phyloP scores from a whole-genome alignment of 2,329 filamentous ascomycete genomes.

The Calcarisporium arbuscula region DNA sequence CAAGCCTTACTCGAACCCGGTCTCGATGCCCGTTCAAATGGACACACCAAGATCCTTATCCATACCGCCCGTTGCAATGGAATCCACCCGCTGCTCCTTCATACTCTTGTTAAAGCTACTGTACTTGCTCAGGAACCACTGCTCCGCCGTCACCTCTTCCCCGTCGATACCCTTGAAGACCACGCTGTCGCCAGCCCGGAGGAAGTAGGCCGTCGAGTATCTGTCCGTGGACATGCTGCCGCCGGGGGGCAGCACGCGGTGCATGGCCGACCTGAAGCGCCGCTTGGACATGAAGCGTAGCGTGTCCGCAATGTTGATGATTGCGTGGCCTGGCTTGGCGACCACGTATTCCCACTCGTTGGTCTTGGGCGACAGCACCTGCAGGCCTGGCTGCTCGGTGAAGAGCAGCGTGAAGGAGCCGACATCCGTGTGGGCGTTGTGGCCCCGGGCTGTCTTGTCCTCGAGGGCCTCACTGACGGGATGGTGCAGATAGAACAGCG shows the following conservation, averaged over 20 bases:
- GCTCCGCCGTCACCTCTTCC: conserved; percentile 5
- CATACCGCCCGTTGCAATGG: background rate
- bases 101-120: conserved; percentile 3
- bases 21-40: too few relatives aligned
- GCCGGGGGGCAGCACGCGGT: conserved; percentile 6
- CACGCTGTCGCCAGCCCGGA: conserved; percentile 4
- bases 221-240: conserved; percentile 4
- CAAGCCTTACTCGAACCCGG: too few relatives aligned
- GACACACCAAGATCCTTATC: background rate
- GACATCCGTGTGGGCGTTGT: conserved; percentile 50
- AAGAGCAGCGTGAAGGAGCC: conserved; percentile 46
- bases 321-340: conserved; percentile 6
- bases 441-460: too few relatives aligned
- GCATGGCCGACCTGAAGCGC: conserved; percentile 7
- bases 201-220: conserved; percentile 9
- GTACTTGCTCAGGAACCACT: conserved; percentile 5
- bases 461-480: conserved; percentile 1
- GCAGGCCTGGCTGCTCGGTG: conserved; percentile 47
- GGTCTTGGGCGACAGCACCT: conserved; percentile 38
- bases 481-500: conserved; percentile 1
- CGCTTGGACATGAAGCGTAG: conserved; percentile 10
- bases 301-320: conserved; percentile 9
- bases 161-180: conserved; percentile 7
- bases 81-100: background rate
- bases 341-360: conserved; percentile 7